phyloP scores from a whole-genome alignment of 1,284 basidiomycete genomes.

The Ganoderma lucidum region DNA sequence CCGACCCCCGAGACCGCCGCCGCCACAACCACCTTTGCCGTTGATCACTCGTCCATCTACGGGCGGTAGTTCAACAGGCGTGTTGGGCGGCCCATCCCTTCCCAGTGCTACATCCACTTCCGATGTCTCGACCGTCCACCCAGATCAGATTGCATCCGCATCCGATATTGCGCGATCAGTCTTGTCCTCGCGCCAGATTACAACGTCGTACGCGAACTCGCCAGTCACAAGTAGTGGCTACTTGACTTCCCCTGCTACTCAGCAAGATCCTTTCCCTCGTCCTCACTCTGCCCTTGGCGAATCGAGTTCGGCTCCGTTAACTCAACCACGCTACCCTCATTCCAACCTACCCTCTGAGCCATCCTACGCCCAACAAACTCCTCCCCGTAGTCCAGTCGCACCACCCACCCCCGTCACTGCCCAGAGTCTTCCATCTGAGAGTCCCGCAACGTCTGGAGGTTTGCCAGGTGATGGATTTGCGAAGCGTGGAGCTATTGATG shows the following conservation, averaged over 20 bases:
- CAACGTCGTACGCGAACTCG: constrained; percentile 47
- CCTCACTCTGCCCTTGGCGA: constrained; percentile 37
- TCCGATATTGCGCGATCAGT: constrained; percentile 25
- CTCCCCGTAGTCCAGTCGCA: constrained; percentile 67
- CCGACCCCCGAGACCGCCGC: constrained; percentile 17
- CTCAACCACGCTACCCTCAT: constrained; percentile 24
- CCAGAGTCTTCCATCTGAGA: constrained; percentile 14
- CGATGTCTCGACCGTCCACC: constrained; percentile 20
- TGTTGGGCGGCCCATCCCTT: constrained; percentile 22
- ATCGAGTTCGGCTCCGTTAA: constrained; percentile 17
- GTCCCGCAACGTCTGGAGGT: constrained; percentile 11
- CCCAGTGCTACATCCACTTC: constrained; percentile 22
- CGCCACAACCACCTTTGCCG: constrained; percentile 32
- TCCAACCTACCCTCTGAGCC: constrained; percentile 30
- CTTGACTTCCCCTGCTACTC: constrained; percentile 21
- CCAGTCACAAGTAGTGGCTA: constrained; percentile 12
- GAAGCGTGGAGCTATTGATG: constrained; percentile 28
- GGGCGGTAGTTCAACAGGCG: constrained; percentile 29
- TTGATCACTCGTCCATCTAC: constrained; percentile 35
- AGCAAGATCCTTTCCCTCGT: constrained; percentile 30
- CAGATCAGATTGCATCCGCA: constrained; percentile 21
- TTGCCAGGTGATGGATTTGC: constrained; percentile 20
- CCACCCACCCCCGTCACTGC: constrained; percentile 8
- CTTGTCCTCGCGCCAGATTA: constrained; percentile 44
- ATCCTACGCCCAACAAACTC: constrained; percentile 40